A percentile compares a stretch with the other conserved stretches of the same genome.
phyloP scores from a whole-genome alignment of 768 basidiomycete species.

The Candolleomyces efflorescens region DNA sequence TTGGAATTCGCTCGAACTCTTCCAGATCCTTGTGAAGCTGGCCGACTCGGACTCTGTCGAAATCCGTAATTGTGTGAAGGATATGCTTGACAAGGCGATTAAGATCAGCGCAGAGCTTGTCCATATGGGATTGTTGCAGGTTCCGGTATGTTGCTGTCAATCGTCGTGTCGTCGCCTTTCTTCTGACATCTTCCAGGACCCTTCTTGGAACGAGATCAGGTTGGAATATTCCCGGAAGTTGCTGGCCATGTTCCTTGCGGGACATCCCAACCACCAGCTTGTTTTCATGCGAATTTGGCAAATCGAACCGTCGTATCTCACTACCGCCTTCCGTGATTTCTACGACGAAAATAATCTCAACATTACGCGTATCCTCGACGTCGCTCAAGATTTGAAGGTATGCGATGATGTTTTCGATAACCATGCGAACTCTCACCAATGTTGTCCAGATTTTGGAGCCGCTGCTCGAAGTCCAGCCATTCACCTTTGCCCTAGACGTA shows the following conservation, averaged over 20 bases:
- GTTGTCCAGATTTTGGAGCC: conserved; percentile 75
- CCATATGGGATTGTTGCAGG: conserved; percentile 88
- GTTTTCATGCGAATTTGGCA: conserved; percentile 98
- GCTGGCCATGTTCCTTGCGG: conserved; percentile 84
- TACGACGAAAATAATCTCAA: conserved; percentile 91
- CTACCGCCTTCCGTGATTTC: conserved; percentile 85
- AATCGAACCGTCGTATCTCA: conserved; percentile 80
- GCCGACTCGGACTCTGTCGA: conserved; percentile 70
- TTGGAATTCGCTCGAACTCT: conserved; percentile 93
- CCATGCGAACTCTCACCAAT: conserved; percentile 2
- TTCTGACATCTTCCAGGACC: conserved; percentile 41
- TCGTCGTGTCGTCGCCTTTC: not conserved
- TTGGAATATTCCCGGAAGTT: conserved; percentile 84
- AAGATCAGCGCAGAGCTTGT: conserved; percentile 93
- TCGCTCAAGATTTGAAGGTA: conserved; percentile 93
- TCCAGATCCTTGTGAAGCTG: conserved; percentile 80
- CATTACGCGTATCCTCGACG: conserved; percentile 91
- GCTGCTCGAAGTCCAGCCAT: conserved; percentile 86
- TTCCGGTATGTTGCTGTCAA: conserved; percentile 59
- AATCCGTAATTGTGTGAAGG: conserved; percentile 72
- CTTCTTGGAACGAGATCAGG: conserved; percentile 85
- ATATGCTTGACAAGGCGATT: conserved; percentile 91
- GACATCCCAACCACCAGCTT: conserved; percentile 92
- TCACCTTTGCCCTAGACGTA: conserved; percentile 88
- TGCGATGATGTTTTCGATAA: not conserved